Evolutionary conservation across 768 basidiomycete genomes (phyloP).

Genomic region (Tephrocybe sp.): DNA sequence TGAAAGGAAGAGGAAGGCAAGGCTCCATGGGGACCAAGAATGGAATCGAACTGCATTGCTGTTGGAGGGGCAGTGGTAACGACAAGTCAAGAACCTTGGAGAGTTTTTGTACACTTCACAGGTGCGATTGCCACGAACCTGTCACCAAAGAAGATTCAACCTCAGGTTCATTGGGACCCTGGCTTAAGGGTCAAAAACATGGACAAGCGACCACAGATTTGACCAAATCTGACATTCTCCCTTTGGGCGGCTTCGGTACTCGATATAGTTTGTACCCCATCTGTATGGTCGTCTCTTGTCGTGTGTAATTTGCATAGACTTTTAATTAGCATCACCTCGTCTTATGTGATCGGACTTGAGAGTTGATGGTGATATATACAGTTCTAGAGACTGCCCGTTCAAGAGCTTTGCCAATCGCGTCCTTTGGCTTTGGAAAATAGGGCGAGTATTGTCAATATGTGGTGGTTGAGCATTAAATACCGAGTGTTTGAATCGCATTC

Average conservation of each 20-base stretch:
- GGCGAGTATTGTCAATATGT: not conserved
- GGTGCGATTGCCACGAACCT: conserved; percentile 9
- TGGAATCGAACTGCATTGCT: not conserved
- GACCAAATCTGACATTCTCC: conserved; percentile 7
- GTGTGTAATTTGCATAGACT: not conserved
- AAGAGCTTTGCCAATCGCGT: too few species aligned
- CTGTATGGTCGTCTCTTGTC: conserved; percentile 6
- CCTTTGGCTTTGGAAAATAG: not conserved
- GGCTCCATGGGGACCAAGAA: not conserved
- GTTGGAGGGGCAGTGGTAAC: not conserved
- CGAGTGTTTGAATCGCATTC: not conserved
- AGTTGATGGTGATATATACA: too few species aligned
- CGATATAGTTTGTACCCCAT: conserved; percentile 13
- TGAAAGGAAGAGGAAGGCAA: not conserved
- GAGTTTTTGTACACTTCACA: not conserved
- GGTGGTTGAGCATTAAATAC: not conserved
- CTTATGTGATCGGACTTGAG: not conserved
- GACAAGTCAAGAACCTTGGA: not conserved
- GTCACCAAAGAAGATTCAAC: conserved; percentile 3
- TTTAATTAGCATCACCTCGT: not conserved
- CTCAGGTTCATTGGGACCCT: conserved; percentile 12
- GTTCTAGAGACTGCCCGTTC: too few species aligned
- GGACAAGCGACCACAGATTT: not conserved
- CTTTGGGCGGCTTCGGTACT: conserved; percentile 9
- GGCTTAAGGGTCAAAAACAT: not conserved